Percentiles rank a stretch among this genome's conserved stretches.
Conservation (phyloP, 192 early-diverging fungal genomes). For the Allomyces macrogynus region DNA sequence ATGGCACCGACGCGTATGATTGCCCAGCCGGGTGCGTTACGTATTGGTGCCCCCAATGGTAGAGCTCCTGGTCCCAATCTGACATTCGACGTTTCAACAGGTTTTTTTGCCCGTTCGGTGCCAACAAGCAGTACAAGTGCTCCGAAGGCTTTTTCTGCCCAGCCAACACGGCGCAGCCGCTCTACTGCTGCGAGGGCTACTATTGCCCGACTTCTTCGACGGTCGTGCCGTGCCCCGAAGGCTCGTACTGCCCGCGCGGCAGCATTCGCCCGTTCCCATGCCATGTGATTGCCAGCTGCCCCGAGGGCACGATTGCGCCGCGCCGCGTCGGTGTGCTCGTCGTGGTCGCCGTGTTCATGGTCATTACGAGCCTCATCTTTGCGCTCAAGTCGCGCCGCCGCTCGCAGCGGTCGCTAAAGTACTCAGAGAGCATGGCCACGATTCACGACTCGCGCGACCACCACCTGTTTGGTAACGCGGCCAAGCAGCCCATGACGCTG, state of each 20-base stretch:
- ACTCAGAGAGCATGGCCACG: background rate
- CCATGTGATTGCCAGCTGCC: background rate
- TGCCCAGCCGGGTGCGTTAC: no score
- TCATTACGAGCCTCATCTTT: background rate
- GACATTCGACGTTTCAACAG: no score
- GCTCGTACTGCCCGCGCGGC: background rate
- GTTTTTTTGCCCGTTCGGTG: no score
- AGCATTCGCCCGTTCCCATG: background rate
- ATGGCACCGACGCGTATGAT: no score
- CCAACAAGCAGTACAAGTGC: no score
- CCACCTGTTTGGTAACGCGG: no score
- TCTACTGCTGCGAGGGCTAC: background rate
- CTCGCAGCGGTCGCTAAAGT: background rate
- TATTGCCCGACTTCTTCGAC: background rate
- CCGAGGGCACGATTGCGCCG: background rate
- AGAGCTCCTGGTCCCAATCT: no score
- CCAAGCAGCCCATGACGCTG: background rate
- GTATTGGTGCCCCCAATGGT: no score
- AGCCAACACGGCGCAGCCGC: background rate
- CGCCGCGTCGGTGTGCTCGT: background rate
- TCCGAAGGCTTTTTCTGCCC: no score
- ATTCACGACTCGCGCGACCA: background rate
- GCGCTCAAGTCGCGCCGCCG: background rate
- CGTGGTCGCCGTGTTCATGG: background rate
- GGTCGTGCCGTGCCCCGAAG: background rate